phyloP scores from a whole-genome alignment of 805 yeast genomes.

The Metschnikowia drakensbergensis region DNA sequence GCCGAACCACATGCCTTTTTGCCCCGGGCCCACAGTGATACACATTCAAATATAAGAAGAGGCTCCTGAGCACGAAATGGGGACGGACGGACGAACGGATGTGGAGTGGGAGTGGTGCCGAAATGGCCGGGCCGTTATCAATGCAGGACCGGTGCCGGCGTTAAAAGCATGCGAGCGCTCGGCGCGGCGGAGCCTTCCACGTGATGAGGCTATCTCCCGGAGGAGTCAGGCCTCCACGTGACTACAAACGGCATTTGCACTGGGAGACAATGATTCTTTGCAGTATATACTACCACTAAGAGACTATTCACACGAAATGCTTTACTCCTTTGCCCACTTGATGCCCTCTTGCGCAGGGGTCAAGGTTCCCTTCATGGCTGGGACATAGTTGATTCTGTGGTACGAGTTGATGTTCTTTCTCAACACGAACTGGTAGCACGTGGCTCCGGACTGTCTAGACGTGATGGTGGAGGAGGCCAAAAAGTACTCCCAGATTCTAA shows the following conservation, averaged over 20 bases:
- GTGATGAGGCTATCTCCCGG: not conserved
- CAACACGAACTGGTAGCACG: constrained; percentile 85
- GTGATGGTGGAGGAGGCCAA: constrained; percentile 77
- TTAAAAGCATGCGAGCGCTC: not conserved
- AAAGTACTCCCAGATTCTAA: constrained; percentile 89
- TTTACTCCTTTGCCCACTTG: constrained; percentile 49
- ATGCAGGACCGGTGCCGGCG: not conserved
- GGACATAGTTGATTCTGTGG: constrained; percentile 78
- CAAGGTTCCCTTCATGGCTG: constrained; percentile 69
- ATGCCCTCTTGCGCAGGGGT: constrained; percentile 53
- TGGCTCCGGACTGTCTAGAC: constrained; percentile 90
- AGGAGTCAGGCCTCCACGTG: not conserved
- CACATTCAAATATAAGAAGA: too few relatives aligned
- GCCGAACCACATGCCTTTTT: not conserved
- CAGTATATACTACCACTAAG: not conserved
- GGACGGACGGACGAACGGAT: not conserved
- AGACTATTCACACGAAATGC: not conserved
- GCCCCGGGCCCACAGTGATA: too few relatives aligned
- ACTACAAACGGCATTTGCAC: not conserved
- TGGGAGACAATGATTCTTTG: not conserved
- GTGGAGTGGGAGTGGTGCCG: not conserved
- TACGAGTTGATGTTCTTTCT: constrained; percentile 85
- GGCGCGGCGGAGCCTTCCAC: not conserved
- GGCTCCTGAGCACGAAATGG: not conserved
- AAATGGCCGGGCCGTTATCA: not conserved